phyloP scores from a whole-genome alignment of 78 protist species.

The Dictyostelium intermedium region DNA sequence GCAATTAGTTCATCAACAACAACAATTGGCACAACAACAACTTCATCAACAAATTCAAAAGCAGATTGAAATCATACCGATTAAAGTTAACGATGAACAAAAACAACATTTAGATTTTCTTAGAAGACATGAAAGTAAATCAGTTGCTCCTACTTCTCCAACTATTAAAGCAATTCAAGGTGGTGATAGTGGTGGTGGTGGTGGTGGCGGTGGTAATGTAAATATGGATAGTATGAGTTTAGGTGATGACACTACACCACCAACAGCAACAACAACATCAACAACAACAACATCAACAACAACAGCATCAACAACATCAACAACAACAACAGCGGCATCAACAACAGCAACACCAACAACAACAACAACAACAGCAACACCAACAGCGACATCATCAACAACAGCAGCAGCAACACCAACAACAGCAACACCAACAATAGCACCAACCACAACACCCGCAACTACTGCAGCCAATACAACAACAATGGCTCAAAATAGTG shows the following conservation, averaged over 20 bases:
- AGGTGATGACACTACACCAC: background rate
- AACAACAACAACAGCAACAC: too few species aligned
- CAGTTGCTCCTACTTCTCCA: background rate
- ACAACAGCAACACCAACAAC: too few species aligned
- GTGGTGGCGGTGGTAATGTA: background rate
- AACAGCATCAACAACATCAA: too few species aligned
- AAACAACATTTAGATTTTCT: slow-evolving; percentile 33
- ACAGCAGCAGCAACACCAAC: too few species aligned
- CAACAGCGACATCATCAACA: too few species aligned
- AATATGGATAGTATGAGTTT: background rate
- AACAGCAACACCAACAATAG: too few species aligned
- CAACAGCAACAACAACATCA: too few species aligned
- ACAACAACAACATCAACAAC: too few species aligned
- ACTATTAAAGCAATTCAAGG: background rate
- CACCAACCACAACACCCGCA: too few species aligned
- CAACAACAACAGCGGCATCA: too few species aligned
- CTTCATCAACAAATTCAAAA: background rate
- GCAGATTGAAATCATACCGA: background rate
- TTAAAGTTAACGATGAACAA: slow-evolving; percentile 1
- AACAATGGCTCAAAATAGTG: background rate
- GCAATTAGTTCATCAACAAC: background rate
- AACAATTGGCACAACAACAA: background rate
- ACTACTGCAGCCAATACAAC: background rate
- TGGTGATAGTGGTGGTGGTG: background rate
- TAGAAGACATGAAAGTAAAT: slow-evolving; percentile 32